phyloP scores from a whole-genome alignment of 768 basidiomycete species.

The Clitopilus hobsonii region DNA sequence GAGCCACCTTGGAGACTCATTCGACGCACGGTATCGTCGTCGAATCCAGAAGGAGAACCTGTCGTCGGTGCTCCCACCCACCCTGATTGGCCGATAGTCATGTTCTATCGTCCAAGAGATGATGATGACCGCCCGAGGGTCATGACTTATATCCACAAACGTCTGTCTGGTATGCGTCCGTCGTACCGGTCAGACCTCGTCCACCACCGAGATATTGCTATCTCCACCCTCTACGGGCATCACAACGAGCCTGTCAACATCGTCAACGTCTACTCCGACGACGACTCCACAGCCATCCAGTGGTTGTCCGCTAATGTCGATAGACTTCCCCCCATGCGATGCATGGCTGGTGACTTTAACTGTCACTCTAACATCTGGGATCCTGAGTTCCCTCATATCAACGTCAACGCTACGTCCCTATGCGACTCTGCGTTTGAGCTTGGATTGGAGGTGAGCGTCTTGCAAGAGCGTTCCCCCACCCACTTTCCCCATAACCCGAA shows the following conservation, averaged over 20 bases:
- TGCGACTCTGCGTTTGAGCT: not conserved
- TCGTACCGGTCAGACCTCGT: not conserved
- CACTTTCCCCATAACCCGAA: too few species aligned
- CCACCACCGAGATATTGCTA: not conserved
- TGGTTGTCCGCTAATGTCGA: not conserved
- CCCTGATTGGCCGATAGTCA: not conserved
- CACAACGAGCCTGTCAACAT: not conserved
- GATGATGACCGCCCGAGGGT: not conserved
- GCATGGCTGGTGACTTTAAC: conserved; percentile 1
- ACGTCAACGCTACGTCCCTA: not conserved
- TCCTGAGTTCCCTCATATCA: not conserved
- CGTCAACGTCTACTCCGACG: not conserved
- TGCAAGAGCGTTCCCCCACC: not conserved
- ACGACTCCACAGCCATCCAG: not conserved
- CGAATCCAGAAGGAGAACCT: not conserved
- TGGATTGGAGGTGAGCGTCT: not conserved
- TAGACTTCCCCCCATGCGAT: not conserved
- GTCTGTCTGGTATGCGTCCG: not conserved
- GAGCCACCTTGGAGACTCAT: not conserved
- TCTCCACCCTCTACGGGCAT: not conserved
- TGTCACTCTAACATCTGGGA: not conserved
- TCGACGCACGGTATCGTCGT: not conserved
- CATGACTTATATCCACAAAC: not conserved
- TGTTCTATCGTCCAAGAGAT: not conserved
- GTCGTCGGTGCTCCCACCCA: not conserved